phyloP scores from a whole-genome alignment of 306 rosid genomes.

The Cucurbita argyrosperma region DNA sequence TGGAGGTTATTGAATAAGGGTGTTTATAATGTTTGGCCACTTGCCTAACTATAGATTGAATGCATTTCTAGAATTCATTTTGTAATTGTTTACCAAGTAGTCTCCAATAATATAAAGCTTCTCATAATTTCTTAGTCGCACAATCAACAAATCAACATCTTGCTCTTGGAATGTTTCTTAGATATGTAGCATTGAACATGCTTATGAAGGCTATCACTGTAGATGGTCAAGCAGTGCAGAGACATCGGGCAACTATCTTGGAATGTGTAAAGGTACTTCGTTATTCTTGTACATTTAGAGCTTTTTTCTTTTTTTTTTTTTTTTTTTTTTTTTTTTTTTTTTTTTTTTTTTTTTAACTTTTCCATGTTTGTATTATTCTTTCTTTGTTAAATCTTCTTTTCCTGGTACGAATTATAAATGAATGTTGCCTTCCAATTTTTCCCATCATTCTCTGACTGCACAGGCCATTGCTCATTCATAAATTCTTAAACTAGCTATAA shows the following conservation, averaged over 20 bases:
- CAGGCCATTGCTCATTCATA: not conserved
- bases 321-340: too few species aligned
- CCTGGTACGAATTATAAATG: not conserved
- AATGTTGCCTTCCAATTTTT: not conserved
- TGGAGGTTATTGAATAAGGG: not conserved
- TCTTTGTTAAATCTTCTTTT: not conserved
- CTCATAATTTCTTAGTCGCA: not conserved
- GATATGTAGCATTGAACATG: constrained; percentile 94
- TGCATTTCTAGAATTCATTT: not conserved
- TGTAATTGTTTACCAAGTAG: not conserved
- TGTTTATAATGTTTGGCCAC: not conserved
- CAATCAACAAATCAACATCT: not conserved
- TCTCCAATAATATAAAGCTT: not conserved
- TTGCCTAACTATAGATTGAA: not conserved
- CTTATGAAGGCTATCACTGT: constrained; percentile 88
- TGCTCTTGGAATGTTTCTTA: constrained; percentile 13
- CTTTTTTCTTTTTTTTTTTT: not conserved
- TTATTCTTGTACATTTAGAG: not conserved
- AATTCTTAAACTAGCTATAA: not conserved
- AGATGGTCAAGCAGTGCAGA: constrained; percentile 96
- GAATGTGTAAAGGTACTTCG: constrained; percentile 86
- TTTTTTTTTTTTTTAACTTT: too few species aligned
- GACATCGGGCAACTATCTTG: constrained; percentile 91
- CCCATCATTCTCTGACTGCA: not conserved
- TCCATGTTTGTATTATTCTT: not conserved